Base-by-base conservation (phyloP, 129 eudicot species). In the Flaveria robusta region DNA sequence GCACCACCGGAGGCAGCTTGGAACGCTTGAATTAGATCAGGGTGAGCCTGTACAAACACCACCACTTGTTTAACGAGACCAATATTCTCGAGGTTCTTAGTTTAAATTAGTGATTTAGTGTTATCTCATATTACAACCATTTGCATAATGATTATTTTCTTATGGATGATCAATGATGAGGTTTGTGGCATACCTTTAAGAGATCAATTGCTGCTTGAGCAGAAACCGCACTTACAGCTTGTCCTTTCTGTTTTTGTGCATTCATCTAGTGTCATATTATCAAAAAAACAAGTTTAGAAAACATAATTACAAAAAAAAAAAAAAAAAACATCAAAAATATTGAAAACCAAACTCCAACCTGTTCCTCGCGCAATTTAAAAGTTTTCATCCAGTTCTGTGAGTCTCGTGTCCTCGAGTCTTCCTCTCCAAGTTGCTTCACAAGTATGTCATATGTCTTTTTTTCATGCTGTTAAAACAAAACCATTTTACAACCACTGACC, bases 301-400 rank as follows among this genome's bases (percentile, higher is more conserved):
- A 58, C 12, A 58, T 1, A 19, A 56, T 9, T 56, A 19, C 15
- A 9, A 8, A 7, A 50, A 15, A 56, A 7, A 50, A 15, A 56
- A 7, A 56, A 20, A 27, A 60, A 56, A 56, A 12, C 39, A 60
- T 24, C 9, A 19, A 23, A 58, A 58, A 11, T 52, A 14, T 23
- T 23, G n/a, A 7, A 72, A 41, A 63, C 41, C 60, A 1, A 3
- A 63, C 16, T 15, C 46, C 11, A 79, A 93, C 98, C 88, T 90
- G 97, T 43, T 85, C 63, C 54, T 94, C 98, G 12, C 92, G 96
- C 83, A 79, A 82, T 85, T 93, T 93, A 79, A 93, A 93, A 51
- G 98, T 91, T 67, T 93, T 91, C 93, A 93, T 84, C 98, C 98
- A 93, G 82, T 91, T 93, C 47, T 91, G 86, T 2, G 98, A 93